phyloP scores from a whole-genome alignment of 23 red algal genomes.

The Gracilaria vermiculophylla region DNA sequence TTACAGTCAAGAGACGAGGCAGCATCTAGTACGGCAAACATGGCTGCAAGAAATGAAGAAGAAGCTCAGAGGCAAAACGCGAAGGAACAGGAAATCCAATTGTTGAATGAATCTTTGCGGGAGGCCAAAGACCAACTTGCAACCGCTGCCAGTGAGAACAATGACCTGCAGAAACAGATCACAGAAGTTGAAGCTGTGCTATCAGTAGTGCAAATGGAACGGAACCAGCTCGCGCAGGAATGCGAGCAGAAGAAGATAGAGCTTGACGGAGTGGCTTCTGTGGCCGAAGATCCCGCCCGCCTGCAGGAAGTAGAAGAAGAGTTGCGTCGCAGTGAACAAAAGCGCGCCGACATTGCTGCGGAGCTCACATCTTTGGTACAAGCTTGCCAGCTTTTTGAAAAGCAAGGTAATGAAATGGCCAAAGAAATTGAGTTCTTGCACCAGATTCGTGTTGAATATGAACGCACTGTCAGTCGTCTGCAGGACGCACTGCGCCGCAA shows the following conservation, averaged over 20 bases:
- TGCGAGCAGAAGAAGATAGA: constrained; percentile 8
- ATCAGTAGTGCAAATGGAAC: constrained; percentile 29
- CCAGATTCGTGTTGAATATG: background rate
- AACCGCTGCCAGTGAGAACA: background rate
- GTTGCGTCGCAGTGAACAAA: background rate
- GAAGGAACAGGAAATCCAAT: background rate
- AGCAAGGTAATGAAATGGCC: constrained; percentile 29
- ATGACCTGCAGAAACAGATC: constrained; percentile 17
- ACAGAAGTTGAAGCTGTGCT: constrained; percentile 4
- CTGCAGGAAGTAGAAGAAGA: constrained; percentile 8
- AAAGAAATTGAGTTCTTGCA: constrained; percentile 37
- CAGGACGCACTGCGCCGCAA: background rate
- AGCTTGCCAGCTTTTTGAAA: constrained; percentile 18
- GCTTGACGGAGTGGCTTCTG: background rate
- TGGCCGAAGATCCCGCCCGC: background rate
- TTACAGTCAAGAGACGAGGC: background rate
- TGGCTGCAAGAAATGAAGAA: background rate
- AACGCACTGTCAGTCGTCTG: constrained; percentile 2
- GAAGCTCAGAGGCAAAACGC: background rate
- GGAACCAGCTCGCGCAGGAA: background rate
- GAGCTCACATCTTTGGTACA: constrained; percentile 21
- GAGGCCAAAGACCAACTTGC: constrained; percentile 32
- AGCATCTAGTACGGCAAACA: background rate
- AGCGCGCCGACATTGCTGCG: background rate
- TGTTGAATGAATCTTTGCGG: background rate